Percentiles rank a stretch among this genome's conserved stretches.
Evolutionary conservation across 192 early-diverging fungal species (phyloP).

Genomic region (Coemansia sp.): DNA sequence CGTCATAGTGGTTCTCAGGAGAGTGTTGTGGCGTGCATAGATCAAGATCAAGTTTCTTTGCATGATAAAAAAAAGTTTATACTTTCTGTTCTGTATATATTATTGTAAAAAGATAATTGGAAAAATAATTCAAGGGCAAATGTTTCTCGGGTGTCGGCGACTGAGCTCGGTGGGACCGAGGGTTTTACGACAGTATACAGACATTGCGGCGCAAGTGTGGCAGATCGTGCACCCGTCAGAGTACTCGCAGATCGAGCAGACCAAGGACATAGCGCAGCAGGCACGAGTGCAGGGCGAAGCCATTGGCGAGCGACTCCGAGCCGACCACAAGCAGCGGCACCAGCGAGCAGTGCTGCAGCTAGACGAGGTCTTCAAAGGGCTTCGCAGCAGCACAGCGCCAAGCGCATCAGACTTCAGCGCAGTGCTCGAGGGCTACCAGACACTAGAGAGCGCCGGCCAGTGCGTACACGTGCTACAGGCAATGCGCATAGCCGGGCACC

Average conservation of each 20-base stretch:
- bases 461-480: conserved; percentile 31
- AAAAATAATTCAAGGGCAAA: not conserved
- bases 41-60: not conserved
- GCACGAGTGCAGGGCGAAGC: not conserved
- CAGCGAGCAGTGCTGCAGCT: conserved; percentile 7
- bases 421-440: conserved; percentile 38
- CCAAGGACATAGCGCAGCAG: conserved; percentile 20
- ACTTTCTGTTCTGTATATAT: not conserved
- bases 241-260: conserved; percentile 26
- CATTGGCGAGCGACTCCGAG: conserved; percentile 12
- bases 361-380: conserved; percentile 17
- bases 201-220: conserved; percentile 18
- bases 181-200: not conserved
- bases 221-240: conserved; percentile 39
- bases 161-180: not conserved
- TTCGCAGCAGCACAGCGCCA: not conserved
- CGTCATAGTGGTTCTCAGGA: not conserved
- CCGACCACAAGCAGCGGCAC: not conserved
- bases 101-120: no score
- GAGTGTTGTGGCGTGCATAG: not conserved
- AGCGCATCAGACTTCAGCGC: conserved; percentile 19
- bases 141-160: not conserved
- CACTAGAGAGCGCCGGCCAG: not conserved
- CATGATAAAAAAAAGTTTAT: not conserved
- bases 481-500: conserved; percentile 19